Conservation (phyloP, 257 asterid genomes). For the Oldenlandia corymbosa region DNA sequence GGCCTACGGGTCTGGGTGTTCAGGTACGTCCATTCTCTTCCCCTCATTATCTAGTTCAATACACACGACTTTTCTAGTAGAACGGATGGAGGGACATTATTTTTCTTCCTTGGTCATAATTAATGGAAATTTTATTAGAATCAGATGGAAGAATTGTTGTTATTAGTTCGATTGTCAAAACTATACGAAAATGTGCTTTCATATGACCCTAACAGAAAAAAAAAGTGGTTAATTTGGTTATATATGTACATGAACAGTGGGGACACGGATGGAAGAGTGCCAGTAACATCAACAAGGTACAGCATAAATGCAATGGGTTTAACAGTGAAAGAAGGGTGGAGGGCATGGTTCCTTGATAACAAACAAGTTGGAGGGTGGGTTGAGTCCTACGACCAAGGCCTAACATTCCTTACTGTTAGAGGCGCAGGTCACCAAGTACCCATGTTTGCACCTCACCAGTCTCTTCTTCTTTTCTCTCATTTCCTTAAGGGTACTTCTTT, state of each 20-base stretch:
- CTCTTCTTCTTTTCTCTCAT: conserved; percentile 21
- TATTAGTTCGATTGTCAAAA: too few species aligned
- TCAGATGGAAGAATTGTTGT: too few species aligned
- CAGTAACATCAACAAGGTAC: conserved; percentile 33
- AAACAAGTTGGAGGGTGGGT: conserved; percentile 29
- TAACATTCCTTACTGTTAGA: conserved; percentile 22
- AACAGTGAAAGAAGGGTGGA: conserved; percentile 25
- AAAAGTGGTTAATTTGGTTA: too few species aligned
- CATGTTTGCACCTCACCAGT: conserved; percentile 17
- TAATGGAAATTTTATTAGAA: too few species aligned
- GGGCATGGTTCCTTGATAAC: conserved; percentile 29
- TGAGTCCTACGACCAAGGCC: conserved; percentile 9
- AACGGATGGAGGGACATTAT: too few species aligned
- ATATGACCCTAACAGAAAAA: too few species aligned
- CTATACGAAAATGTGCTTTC: too few species aligned
- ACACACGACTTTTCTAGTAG: too few species aligned
- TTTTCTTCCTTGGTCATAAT: too few species aligned
- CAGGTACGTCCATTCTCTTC: conserved; percentile 21
- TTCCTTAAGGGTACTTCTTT: conserved; percentile 16
- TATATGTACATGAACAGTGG: conserved; percentile 25
- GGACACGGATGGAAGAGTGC: conserved; percentile 38
- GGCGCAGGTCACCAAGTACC: conserved; percentile 32
- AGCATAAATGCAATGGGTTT: conserved; percentile 27
- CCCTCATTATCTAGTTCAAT: not conserved
- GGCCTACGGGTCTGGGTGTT: conserved; percentile 39